Base-by-base conservation (phyloP, 2,329 filamentous ascomycete species). In the Colletotrichum sansevieriae region DNA sequence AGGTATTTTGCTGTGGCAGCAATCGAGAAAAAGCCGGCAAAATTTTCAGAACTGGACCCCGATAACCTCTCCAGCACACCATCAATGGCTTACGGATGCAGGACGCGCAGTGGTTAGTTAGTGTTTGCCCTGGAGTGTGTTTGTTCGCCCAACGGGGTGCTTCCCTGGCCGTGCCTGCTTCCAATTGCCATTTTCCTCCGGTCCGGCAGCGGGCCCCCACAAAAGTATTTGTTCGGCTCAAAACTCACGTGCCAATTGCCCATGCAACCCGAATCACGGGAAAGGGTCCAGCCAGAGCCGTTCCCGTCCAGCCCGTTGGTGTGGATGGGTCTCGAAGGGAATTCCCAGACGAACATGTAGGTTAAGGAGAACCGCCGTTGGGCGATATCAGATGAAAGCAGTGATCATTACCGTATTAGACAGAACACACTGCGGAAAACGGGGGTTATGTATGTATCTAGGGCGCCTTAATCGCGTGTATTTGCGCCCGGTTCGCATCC, bases 201-300 rank as follows among this genome's bases (percentile, higher is more conserved):
- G 43, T 46, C 43, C 43, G 43, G 43, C 43, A n/a, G 8, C 25
- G 29, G 35, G 7, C 54, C 20, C 54, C 54, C 54, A 35, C 54
- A 57, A 18, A 57, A 44, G 29, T 29, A 9, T 57, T 57, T 57
- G 18, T 57, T 43, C 20, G 15, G 54, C 29, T n/a, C 37, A 8
- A 46, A 11, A 29, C 37, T 56, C 20, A 25, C 54, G 37, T 57
- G 35, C 54, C 37, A 22, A 44, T 20, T 46, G 43, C 43, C 15
- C 43, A 46, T n/a, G 4, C 43, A 8, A 46, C 15, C 12, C n/a
- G 43, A 46, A n/a, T 46, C 8, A 46, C 3, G 43, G 39, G 9
- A 39, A 39, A 15, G 43, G 43, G 43, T 46, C 43, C 43, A 46
- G 43, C 43, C 43, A 46, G 10, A n/a, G 15, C 43, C n/a, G 4